A percentile compares a stretch with the other conserved stretches of the same genome.
Evolutionary conservation across 2,329 filamentous ascomycete genomes (phyloP).

Genomic region (Ophiosphaerella herpotricha): DNA sequence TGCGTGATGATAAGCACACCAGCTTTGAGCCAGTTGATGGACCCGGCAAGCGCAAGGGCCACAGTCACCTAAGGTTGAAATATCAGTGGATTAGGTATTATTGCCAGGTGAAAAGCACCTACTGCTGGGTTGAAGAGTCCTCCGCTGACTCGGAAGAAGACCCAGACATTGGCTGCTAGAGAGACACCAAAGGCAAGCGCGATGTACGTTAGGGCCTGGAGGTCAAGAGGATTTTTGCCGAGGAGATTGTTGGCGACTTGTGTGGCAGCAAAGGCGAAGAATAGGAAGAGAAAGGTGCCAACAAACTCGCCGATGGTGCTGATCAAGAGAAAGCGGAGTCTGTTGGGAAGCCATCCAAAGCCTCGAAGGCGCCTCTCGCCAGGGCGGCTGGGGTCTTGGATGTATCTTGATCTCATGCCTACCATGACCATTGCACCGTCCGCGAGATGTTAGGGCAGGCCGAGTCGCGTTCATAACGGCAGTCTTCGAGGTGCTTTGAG

Average conservation of each 20-base stretch:
- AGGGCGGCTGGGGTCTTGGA: conserved; percentile 34
- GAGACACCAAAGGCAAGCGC: conserved; percentile 45
- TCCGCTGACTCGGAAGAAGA: conserved; percentile 47
- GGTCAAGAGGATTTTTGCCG: conserved; percentile 25
- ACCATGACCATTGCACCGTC: conserved; percentile 45
- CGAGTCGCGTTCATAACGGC: conserved; percentile 45
- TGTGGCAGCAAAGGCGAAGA: conserved; percentile 47
- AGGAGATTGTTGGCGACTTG: conserved; percentile 45
- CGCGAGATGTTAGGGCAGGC: conserved; percentile 28
- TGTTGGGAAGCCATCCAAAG: conserved; percentile 52
- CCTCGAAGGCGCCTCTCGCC: conserved; percentile 47
- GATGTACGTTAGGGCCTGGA: conserved; percentile 41
- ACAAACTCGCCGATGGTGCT: conserved; percentile 51
- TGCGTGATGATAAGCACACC: conserved; percentile 52
- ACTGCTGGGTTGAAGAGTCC: conserved; percentile 48
- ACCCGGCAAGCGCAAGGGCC: conserved; percentile 54
- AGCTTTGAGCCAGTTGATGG: conserved; percentile 52
- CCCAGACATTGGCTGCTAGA: conserved; percentile 47
- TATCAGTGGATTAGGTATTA: conserved; percentile 3
- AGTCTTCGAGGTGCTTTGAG: conserved; percentile 14
- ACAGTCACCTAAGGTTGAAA: conserved; percentile 49
- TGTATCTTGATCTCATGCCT: conserved; percentile 44
- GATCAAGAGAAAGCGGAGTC: conserved; percentile 49
- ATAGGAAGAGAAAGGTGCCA: conserved; percentile 48
- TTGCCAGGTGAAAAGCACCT: conserved; percentile 3